These are phyloP conservation scores for Beta lomatogona DNA, from an alignment of 179 eudicot genomes.

Conservation along the genomic window DNA sequence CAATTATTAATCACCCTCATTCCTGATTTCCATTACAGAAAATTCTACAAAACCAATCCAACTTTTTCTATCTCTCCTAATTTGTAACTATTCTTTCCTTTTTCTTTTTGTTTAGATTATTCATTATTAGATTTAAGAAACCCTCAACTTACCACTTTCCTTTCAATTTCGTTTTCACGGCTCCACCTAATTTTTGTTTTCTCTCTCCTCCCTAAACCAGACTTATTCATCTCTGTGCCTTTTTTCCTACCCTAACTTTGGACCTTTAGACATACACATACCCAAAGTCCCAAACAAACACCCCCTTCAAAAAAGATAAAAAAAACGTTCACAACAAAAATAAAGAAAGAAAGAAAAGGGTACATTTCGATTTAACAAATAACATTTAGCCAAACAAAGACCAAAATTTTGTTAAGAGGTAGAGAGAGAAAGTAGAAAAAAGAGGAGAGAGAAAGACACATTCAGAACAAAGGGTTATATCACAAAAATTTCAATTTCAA, in stretches of 20 bases:
- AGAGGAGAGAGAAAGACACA: neutral
- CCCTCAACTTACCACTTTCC: neutral
- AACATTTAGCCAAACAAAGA: neutral
- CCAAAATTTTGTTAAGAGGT: neutral
- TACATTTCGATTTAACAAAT: conserved; percentile 20
- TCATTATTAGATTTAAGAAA: no score
- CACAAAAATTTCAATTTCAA: neutral
- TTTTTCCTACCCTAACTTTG: no score
- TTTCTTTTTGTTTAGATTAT: no score
- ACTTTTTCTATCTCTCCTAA: no score
- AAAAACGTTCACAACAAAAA: neutral
- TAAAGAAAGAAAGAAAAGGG: conserved; percentile 2
- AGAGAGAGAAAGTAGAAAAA: conserved; percentile 1
- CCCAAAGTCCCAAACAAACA: no score
- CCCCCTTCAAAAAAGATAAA: neutral
- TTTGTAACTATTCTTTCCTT: no score
- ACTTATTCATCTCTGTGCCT: neutral
- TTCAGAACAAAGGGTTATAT: neutral
- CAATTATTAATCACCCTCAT: no score
- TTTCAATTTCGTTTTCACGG: no score
- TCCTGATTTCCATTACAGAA: no score
- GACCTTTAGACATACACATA: neutral
- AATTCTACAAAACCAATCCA: no score
- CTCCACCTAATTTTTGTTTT: no score
- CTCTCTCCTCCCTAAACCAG: neutral